Percentiles rank a stretch among this genome's conserved stretches.
Evolutionary conservation across 306 rosid species (phyloP).

Genomic region (Trifolium fragiferum): DNA sequence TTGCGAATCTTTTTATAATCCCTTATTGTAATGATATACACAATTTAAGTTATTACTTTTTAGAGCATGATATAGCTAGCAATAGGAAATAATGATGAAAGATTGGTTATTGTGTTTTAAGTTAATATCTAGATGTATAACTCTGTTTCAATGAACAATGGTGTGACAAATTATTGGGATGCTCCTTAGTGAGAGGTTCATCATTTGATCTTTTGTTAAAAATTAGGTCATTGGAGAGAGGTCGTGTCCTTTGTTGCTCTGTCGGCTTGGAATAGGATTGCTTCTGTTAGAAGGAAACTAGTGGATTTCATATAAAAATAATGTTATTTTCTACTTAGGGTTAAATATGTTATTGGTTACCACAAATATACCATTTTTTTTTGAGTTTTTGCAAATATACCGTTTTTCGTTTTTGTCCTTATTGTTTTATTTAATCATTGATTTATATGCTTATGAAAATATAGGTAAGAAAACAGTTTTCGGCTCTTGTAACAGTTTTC

Average conservation of each 20-base stretch:
- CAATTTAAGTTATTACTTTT: neutral
- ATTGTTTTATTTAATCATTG: neutral
- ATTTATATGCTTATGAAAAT: conserved; percentile 5
- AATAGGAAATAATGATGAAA: neutral
- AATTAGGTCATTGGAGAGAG: neutral
- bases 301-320: neutral
- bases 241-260: neutral
- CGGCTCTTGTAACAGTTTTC: neutral
- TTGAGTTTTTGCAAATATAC: too few relatives aligned
- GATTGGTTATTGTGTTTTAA: conserved; percentile 12
- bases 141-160: neutral
- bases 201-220: neutral
- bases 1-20: neutral
- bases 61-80: neutral
- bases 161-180: neutral
- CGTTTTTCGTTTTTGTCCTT: too few relatives aligned
- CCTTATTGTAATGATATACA: neutral
- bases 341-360: too few relatives aligned
- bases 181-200: neutral
- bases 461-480: neutral
- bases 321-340: neutral
- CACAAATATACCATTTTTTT: too few relatives aligned
- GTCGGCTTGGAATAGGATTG: neutral
- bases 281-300: neutral
- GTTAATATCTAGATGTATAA: neutral